phyloP scores from a whole-genome alignment of 2,329 filamentous ascomycete genomes.

The Fusarium sp. region DNA sequence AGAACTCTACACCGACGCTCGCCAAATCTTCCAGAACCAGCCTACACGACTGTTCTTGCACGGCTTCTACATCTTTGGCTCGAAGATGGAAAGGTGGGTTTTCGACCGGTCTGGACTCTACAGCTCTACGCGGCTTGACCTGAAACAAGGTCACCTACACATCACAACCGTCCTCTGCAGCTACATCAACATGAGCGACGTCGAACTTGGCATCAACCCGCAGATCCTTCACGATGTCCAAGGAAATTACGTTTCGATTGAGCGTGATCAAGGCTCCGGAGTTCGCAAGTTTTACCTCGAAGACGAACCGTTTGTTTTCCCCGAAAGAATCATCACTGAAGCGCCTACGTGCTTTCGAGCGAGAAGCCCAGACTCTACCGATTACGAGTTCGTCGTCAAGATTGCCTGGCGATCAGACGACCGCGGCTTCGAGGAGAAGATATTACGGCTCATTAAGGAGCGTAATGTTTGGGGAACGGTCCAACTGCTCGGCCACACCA shows the following conservation, averaged over 20 bases:
- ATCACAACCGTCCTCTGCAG: not conserved
- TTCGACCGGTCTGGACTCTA: conserved; percentile 44
- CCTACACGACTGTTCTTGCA: conserved; percentile 43
- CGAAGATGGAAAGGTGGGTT: conserved; percentile 43
- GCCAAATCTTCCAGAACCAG: not conserved
- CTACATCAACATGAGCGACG: conserved; percentile 28
- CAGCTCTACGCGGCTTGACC: conserved; percentile 28
- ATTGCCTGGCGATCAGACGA: conserved; percentile 27
- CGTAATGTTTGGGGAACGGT: conserved; percentile 34
- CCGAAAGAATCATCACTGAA: conserved; percentile 31
- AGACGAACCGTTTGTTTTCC: conserved; percentile 18
- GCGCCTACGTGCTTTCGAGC: conserved; percentile 38
- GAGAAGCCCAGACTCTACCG: not conserved
- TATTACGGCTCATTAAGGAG: conserved; percentile 31
- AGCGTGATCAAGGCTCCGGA: not conserved
- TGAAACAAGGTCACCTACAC: not conserved
- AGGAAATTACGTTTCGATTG: conserved; percentile 15
- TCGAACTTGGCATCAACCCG: conserved; percentile 22
- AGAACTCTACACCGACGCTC: not conserved
- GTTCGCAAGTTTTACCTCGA: conserved; percentile 18
- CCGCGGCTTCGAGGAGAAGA: conserved; percentile 25
- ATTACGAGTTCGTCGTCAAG: conserved; percentile 32
- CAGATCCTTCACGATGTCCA: not conserved
- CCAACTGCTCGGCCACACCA: conserved; percentile 27
- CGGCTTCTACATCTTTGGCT: conserved; percentile 24